Evolutionary conservation across 345 rosid genomes (phyloP).

Genomic region (Mangifera indica): DNA sequence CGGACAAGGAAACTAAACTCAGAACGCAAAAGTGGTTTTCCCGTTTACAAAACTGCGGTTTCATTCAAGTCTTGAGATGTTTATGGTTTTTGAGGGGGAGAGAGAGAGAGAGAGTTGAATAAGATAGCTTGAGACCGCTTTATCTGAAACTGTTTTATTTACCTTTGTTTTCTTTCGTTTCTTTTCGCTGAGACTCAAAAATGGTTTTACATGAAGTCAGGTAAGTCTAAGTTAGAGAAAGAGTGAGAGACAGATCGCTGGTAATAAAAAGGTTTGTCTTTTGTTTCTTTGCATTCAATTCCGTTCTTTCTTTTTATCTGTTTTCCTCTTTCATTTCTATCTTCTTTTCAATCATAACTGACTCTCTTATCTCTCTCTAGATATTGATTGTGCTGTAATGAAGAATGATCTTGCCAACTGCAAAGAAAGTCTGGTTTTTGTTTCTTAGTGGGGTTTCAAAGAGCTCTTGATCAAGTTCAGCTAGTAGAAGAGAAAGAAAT

Average conservation of each 20-base stretch:
- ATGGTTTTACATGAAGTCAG: slow-evolving; percentile 29
- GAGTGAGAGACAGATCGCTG: background rate
- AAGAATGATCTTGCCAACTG: slow-evolving; percentile 34
- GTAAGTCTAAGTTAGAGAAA: slow-evolving; percentile 17
- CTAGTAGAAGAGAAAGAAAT: background rate
- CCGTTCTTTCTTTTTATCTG: slow-evolving; percentile 16
- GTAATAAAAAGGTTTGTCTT: slow-evolving; percentile 37
- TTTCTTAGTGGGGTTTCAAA: slow-evolving; percentile 39
- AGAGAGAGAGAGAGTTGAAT: slow-evolving; percentile 33
- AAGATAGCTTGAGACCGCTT: slow-evolving; percentile 49
- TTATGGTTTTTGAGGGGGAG: slow-evolving; percentile 5
- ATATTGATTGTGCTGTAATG: slow-evolving; percentile 13
- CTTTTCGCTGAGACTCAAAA: slow-evolving; percentile 24
- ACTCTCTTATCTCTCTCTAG: slow-evolving; percentile 23
- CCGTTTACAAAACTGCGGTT: slow-evolving; percentile 11
- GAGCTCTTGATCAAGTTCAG: slow-evolving; percentile 19
- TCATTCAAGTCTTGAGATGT: slow-evolving; percentile 21
- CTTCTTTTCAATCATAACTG: slow-evolving; percentile 36
- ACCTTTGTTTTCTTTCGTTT: background rate
- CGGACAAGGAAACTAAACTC: slow-evolving; percentile 18
- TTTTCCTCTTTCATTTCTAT: slow-evolving; percentile 20
- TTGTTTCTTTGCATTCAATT: slow-evolving; percentile 40
- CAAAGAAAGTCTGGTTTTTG: slow-evolving; percentile 32
- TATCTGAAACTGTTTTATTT: slow-evolving; percentile 35
- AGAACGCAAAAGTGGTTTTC: background rate